Evolutionary conservation across 768 basidiomycete species (phyloP), one percentile per base, ranked within the genome.

Genomic region (Lyophyllum decastes): DNA sequence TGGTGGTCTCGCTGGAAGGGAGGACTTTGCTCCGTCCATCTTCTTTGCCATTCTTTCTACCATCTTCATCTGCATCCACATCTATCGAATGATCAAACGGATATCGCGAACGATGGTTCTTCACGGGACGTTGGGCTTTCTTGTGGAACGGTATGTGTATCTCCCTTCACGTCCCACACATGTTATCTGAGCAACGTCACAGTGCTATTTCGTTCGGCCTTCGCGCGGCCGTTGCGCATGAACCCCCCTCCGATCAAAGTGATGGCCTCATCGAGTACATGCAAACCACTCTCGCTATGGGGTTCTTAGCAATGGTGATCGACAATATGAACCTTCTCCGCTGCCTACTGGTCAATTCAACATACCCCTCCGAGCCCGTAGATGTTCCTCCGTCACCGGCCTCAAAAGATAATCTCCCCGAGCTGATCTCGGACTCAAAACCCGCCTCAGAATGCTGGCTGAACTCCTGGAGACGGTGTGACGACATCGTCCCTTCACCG

Each of bases 1-100:
- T 34, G 80, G 80, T 9, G 80, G 80, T 4, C 70, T 73, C 17
- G 60, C 71, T n/a, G 61, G 74, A n/a, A 61, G 68, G 14, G 58
- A 58, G 6, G 80, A 82, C 59, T 75, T 79, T 57, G 76, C 65
- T 8, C 76, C 79, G 47, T 79, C 79, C 0, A 69, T 80, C 21
- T 12, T 79, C 5, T 80, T 80, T 61, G 71, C 73, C 11, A 61
- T 71, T 4, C 64, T 79, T 16, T 80, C 79, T 64, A 73, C 60
- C 10, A 34, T 71, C 2, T 64, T 79, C 12, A 30, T 77, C 2
- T 78, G 78, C 10, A 49, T 80, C 24, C 65, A 70, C 40, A 24
- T 73, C 26, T 73, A 72, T 54, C 76, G 79, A 9, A 45, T 75
- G 25, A 54, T 64, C 17, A 55, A 72, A 44, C 72, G 67, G 47